Conservation (phyloP, 2,329 filamentous ascomycete species). For the Parasarocladium wereldwijsianum region DNA sequence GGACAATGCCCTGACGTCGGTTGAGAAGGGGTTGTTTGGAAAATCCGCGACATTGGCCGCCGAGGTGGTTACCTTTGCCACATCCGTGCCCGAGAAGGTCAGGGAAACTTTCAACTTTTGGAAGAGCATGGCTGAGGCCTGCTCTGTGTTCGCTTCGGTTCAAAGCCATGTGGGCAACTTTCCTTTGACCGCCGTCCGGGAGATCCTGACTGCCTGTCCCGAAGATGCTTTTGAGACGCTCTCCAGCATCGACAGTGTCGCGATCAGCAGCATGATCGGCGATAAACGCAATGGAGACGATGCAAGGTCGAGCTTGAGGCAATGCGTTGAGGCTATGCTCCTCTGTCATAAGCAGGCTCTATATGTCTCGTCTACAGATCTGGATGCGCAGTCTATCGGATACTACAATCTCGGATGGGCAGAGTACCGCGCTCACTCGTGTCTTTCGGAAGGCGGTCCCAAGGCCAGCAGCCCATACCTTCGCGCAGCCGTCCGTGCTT, state of each 20-base stretch:
- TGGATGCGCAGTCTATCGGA: slow-evolving; percentile 83
- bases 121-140: slow-evolving; percentile 85
- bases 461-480: slow-evolving; percentile 50
- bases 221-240: slow-evolving; percentile 46
- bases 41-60: slow-evolving; percentile 59
- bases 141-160: slow-evolving; percentile 66
- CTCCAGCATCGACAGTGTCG: slow-evolving; percentile 52
- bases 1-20: slow-evolving; percentile 61
- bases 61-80: slow-evolving; percentile 54
- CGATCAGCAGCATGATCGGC: slow-evolving; percentile 26
- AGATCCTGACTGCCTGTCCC: slow-evolving; percentile 41
- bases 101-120: slow-evolving; percentile 80
- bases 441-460: slow-evolving; percentile 37
- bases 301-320: slow-evolving; percentile 28
- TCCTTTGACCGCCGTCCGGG: slow-evolving; percentile 40
- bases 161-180: slow-evolving; percentile 52
- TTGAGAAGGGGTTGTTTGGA: slow-evolving; percentile 77
- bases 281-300: slow-evolving; percentile 17
- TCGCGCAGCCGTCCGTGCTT: slow-evolving; percentile 72
- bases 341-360: slow-evolving; percentile 81
- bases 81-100: slow-evolving; percentile 39
- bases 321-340: slow-evolving; percentile 57
- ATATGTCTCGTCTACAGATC: slow-evolving; percentile 53
- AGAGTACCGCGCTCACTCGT: slow-evolving; percentile 67
- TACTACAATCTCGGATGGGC: slow-evolving; percentile 97